phyloP scores from a whole-genome alignment of 129 eudicot genomes.

The Flaveria ramosissima region DNA sequence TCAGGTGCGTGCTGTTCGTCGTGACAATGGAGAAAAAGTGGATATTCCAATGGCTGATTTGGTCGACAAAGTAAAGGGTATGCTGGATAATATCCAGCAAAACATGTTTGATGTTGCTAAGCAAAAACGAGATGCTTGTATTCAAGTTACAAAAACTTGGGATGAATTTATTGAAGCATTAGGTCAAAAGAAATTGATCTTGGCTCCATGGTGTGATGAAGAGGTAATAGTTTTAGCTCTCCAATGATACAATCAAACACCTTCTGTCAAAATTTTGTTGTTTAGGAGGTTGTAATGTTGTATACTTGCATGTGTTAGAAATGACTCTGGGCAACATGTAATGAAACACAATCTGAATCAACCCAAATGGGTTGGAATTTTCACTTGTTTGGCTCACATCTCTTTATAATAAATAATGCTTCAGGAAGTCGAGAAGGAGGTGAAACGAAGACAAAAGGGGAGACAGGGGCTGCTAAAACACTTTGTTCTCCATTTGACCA shows the following conservation, averaged over 20 bases:
- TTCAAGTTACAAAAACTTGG: slow-evolving; percentile 70
- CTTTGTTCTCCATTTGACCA: slow-evolving; percentile 72
- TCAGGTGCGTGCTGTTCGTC: slow-evolving; percentile 79
- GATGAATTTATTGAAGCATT: slow-evolving; percentile 66
- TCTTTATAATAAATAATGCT: slow-evolving; percentile 32
- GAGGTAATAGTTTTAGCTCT: slow-evolving; percentile 33
- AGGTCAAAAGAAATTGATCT: slow-evolving; percentile 67
- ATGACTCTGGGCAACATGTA: background rate
- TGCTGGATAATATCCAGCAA: slow-evolving; percentile 59
- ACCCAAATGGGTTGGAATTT: background rate
- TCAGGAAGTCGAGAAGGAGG: slow-evolving; percentile 79
- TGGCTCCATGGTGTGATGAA: slow-evolving; percentile 97
- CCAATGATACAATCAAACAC: slow-evolving; percentile 3
- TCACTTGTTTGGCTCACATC: background rate
- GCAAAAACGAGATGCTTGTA: slow-evolving; percentile 74
- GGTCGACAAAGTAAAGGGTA: slow-evolving; percentile 51
- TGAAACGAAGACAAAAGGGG: slow-evolving; percentile 72
- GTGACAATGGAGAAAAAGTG: slow-evolving; percentile 60
- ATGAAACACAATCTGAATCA: background rate
- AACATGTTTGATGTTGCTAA: slow-evolving; percentile 66
- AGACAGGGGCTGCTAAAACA: slow-evolving; percentile 66
- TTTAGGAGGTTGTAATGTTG: background rate
- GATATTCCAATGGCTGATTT: slow-evolving; percentile 67
- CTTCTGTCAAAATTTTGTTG: background rate
- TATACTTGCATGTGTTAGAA: background rate